These are phyloP conservation scores for Paragyromitra xinjiangensis DNA, from an alignment of 495 filamentous ascomycete genomes.

Conservation along the genomic window DNA sequence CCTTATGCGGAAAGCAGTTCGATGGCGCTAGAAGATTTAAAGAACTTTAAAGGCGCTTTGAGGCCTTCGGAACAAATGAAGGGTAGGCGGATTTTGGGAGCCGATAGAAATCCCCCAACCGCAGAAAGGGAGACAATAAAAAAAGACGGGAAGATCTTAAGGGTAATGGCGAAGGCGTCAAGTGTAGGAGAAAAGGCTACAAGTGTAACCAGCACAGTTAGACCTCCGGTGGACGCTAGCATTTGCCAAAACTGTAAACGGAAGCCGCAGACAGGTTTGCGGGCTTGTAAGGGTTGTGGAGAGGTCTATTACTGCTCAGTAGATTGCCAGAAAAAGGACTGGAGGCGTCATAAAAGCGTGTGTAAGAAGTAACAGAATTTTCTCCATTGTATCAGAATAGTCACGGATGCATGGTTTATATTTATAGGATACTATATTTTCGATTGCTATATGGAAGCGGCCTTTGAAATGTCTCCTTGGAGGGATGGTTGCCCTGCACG, in stretches of 20 bases:
- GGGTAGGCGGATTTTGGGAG: neutral
- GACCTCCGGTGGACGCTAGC: neutral
- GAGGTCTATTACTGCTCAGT: constrained; percentile 65
- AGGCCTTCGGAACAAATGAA: neutral
- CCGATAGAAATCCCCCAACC: neutral
- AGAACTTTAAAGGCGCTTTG: constrained; percentile 12
- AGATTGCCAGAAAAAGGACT: constrained; percentile 66
- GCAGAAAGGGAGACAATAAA: neutral
- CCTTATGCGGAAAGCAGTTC: constrained; percentile 41
- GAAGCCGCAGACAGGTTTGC: constrained; percentile 16
- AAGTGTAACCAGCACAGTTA: neutral
- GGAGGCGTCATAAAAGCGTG: constrained; percentile 65
- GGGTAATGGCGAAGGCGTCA: neutral
- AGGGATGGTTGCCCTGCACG: too few relatives aligned
- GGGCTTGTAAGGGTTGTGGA: constrained; percentile 65
- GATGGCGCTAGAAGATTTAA: constrained; percentile 17
- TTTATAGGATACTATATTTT: neutral
- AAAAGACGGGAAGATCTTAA: neutral
- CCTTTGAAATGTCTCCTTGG: neutral
- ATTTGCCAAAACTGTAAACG: constrained; percentile 18
- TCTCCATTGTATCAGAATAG: neutral
- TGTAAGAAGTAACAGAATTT: constrained; percentile 58
- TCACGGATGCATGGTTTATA: neutral
- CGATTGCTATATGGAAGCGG: neutral
- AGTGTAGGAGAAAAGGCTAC: neutral